phyloP scores from a whole-genome alignment of 1,284 basidiomycete species.

The Ganoderma lucidum region DNA sequence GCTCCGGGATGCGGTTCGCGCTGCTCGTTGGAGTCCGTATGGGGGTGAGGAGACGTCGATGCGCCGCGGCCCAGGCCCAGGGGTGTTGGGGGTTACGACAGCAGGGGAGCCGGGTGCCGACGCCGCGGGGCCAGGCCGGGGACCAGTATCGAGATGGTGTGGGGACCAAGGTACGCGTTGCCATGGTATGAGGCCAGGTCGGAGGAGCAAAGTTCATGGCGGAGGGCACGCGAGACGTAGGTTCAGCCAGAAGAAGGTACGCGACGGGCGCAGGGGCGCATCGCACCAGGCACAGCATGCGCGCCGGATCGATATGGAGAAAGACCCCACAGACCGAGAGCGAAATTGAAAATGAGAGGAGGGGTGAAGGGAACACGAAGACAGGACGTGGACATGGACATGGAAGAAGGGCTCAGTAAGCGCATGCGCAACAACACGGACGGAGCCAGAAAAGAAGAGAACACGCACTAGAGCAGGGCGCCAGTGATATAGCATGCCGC shows the following conservation, averaged over 20 bases:
- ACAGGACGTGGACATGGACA: background rate
- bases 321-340: background rate
- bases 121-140: background rate
- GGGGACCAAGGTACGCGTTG: background rate
- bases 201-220: background rate
- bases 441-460: background rate
- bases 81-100: background rate
- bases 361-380: background rate
- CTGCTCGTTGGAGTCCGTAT: slow-evolving; percentile 44
- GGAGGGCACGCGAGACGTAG: background rate
- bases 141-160: slow-evolving; percentile 3
- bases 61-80: background rate
- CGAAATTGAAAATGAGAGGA: background rate
- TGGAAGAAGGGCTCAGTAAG: slow-evolving; percentile 18
- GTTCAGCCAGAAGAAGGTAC: background rate
- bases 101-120: background rate
- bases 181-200: background rate
- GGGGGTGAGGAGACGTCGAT: background rate
- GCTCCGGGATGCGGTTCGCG: slow-evolving; percentile 86
- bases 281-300: slow-evolving; percentile 1
- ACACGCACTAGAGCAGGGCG: slow-evolving; percentile 82
- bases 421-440: slow-evolving; percentile 3
- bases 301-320: background rate
- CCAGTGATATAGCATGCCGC: slow-evolving; percentile 80
- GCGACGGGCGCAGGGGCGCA: background rate